These are phyloP conservation scores for Trichoderma sp. DNA, from an alignment of 2,329 filamentous ascomycete species.

Conservation along the genomic window DNA sequence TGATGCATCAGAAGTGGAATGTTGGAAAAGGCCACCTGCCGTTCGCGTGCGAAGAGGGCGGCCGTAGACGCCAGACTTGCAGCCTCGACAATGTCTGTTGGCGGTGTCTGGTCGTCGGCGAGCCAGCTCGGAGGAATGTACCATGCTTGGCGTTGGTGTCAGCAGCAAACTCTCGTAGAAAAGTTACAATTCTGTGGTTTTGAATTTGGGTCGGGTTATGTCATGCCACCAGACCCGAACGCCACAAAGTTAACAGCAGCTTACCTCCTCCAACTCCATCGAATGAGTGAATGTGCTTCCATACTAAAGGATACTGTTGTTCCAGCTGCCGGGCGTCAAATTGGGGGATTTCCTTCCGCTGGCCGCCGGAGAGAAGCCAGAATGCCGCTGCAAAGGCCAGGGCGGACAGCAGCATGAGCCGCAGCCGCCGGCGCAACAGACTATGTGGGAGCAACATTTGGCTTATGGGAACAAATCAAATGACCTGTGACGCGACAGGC, in stretches of 20 bases:
- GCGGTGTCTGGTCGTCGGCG: constrained; percentile 15
- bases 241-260: constrained; percentile 8
- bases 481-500: background rate
- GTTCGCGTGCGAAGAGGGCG: constrained; percentile 17
- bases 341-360: background rate
- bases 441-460: background rate
- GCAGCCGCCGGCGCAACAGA: constrained; percentile 7
- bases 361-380: background rate
- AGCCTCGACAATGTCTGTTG: constrained; percentile 26
- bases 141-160: constrained; percentile 23
- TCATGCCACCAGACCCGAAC: background rate
- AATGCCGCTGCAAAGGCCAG: background rate
- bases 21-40: constrained; percentile 26
- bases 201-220: background rate
- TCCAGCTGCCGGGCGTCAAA: constrained; percentile 4
- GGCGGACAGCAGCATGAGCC: background rate
- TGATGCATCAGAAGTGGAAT: constrained; percentile 29
- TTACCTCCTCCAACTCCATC: constrained; percentile 25
- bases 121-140: constrained; percentile 27
- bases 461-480: background rate
- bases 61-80: constrained; percentile 24
- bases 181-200: background rate
- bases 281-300: constrained; percentile 24
- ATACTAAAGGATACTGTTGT: constrained; percentile 23
- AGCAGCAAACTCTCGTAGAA: constrained; percentile 1